Base-by-base conservation (phyloP, 169 alveolate species). In the Cryptosporidium sp. region DNA sequence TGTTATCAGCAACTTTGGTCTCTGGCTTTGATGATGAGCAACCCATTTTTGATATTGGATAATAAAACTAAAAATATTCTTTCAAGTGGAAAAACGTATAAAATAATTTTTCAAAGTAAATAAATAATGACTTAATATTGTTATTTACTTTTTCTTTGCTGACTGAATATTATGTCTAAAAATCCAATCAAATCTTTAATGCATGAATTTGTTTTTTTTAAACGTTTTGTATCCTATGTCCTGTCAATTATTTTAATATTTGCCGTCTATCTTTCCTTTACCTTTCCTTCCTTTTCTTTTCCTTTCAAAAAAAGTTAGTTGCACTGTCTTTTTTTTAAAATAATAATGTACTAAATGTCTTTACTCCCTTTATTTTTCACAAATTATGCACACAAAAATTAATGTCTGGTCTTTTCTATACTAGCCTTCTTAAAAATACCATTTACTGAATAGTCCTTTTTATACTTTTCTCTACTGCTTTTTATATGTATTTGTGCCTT, bases 11-110 rank as follows among this genome's bases (percentile, higher is more conserved):
- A 80, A 65, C 69, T 29, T 80, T 80, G 41, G 61, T 65, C 18
- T 41, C 89, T 50, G 89, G 89, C 75, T 80, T 80, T 16, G 89
- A 80, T 29, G 89, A 80, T 41, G 80, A n/a, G 51, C 89, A 80
- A 80, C 89, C 89, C 89, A 80, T 80, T 50, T 62, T 80, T n/a
- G 14, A 37, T 65, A 31, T 65, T 37, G 4, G 52, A 65, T 65
- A 9, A 29, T 62, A 41, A 41, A 41, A 65, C 50, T 37, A 65
- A 65, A 65, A 65, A 65, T 31, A n/a, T 4, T 26, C 18, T 55
- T 55, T n/a, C 10, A 33, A 65, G 23, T 65, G 71, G 33, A 14
- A 33, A 21, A 65, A 33, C 48, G 48, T 29, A 9, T 61, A 65
- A 8, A 55, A 26, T 23, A 29, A 65, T 65, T 65, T 29, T 35